Evolutionary conservation across 441 rosid genomes (phyloP), one percentile per base, ranked within the genome.

Genomic region (Gossypium aridum): DNA sequence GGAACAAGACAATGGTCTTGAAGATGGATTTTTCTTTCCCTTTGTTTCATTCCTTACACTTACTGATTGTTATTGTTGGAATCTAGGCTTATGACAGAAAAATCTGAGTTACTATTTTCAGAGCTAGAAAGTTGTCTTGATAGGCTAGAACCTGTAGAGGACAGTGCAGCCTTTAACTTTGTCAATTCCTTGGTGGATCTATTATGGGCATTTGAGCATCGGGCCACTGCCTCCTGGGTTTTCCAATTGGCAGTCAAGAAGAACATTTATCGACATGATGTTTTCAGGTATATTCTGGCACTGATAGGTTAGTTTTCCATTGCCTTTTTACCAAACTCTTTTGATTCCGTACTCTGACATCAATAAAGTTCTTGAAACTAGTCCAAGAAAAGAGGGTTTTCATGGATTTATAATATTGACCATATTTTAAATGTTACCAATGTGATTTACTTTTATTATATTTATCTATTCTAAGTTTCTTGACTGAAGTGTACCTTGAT

Each of bases 191-290:
- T 95, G 81, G 90, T 80, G 79, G 92, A 95, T 86, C 84, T 95
- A 74, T 81, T 93, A 69, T 95, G 99, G 99, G 96, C 96, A 56
- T 95, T 93, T 85, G 98, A 91, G 74, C 92, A 82, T 76, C 89
- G 98, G 80, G 96, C 95, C 71, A 89, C 95, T 76, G 98, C 99
- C 45, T 91, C 95, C 45, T 91, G 96, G 97, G 88, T 93, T 78
- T 93, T 90, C 82, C 96, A 84, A 53, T 70, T 91, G 84, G 98
- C 97, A 70, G 76, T 93, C 77, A 90, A 91, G 85, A 89, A 87
- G 80, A 79, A 80, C 70, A 91, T 95, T 74, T 93, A 90, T 83
- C 84, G 77, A 68, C 91, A 79, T 73, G 84, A 88, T 76, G 90
- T 91, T 60, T 93, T 91, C 87, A 91, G 96, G 99, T 95, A 72